A percentile compares a stretch with the other conserved stretches of the same genome.
Conservation (phyloP, 129 eudicot species). For the Gnaphalium uliginosum region DNA sequence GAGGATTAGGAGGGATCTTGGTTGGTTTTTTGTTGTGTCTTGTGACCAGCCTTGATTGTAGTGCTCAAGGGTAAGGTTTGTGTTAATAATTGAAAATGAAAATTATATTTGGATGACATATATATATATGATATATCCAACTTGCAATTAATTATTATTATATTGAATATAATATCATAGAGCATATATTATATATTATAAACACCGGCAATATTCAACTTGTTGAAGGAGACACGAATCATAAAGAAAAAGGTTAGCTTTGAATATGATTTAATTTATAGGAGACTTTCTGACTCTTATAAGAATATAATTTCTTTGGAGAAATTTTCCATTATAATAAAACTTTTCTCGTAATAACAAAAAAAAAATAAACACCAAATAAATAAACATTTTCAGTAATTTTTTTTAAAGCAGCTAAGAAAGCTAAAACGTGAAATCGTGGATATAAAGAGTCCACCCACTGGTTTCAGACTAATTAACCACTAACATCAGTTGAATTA, state of each 20-base stretch:
- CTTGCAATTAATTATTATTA: slow-evolving; percentile 17
- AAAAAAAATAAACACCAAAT: neutral
- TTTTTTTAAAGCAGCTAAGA: neutral
- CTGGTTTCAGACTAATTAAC: neutral
- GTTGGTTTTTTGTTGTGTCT: slow-evolving; percentile 34
- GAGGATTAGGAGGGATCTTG: slow-evolving; percentile 36
- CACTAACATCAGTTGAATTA: neutral
- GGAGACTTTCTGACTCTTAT: slow-evolving; percentile 7
- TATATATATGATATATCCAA: slow-evolving; percentile 4
- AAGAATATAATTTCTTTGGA: slow-evolving; percentile 8
- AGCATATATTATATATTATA: slow-evolving; percentile 1
- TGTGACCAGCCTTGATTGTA: slow-evolving; percentile 29
- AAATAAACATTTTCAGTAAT: neutral
- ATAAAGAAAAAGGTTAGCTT: slow-evolving; percentile 19
- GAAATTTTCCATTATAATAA: neutral
- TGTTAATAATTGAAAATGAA: slow-evolving; percentile 2
- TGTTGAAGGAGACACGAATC: slow-evolving; percentile 25
- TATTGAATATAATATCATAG: neutral
- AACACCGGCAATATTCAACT: slow-evolving; percentile 28
- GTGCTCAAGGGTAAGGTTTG: slow-evolving; percentile 5
- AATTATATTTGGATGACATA: slow-evolving; percentile 20
- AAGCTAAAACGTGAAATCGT: slow-evolving; percentile 13
- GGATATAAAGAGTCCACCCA: neutral
- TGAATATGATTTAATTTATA: slow-evolving; percentile 10
- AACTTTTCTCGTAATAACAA: neutral